A percentile compares a stretch with the other conserved stretches of the same genome.
phyloP scores from a whole-genome alignment of 169 alveolate species.

The Cardiosporidium cionae region DNA sequence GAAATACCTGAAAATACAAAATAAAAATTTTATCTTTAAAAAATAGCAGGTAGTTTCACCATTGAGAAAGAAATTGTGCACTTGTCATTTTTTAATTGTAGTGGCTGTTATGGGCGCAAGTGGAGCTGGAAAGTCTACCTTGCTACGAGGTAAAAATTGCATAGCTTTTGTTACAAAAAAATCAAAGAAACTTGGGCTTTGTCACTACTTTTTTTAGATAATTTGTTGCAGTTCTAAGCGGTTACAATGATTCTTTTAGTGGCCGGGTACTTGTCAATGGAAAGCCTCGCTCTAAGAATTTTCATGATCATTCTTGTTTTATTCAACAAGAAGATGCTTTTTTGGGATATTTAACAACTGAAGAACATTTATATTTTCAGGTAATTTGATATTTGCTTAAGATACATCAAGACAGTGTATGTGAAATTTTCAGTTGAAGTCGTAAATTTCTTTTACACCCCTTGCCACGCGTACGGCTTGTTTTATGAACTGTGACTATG shows the following conservation, averaged over 20 bases:
- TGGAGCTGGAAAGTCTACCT: constrained; percentile 75
- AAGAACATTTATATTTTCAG: constrained; percentile 44
- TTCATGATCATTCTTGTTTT: constrained; percentile 56
- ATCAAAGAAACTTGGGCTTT: background rate
- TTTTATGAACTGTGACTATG: background rate
- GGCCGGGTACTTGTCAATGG: constrained; percentile 44
- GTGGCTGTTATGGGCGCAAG: constrained; percentile 70
- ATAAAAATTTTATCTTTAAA: background rate
- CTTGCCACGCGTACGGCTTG: background rate
- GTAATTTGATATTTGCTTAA: background rate
- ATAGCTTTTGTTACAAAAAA: background rate
- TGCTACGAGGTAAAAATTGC: constrained; percentile 37
- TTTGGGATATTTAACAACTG: constrained; percentile 59
- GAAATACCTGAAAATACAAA: background rate
- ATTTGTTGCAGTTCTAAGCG: constrained; percentile 20
- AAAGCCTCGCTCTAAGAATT: constrained; percentile 21
- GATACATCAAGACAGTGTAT: background rate
- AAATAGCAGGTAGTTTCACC: background rate
- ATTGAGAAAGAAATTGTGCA: background rate
- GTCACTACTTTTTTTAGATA: no score
- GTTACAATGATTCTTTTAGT: constrained; percentile 23
- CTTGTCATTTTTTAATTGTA: constrained; percentile 9
- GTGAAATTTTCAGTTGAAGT: background rate
- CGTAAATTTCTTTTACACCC: background rate
- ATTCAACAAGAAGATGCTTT: constrained; percentile 74